These are phyloP conservation scores for Paracorniculantispora psalliotae DNA, from an alignment of 2,329 filamentous ascomycete genomes.

Conservation along the genomic window DNA sequence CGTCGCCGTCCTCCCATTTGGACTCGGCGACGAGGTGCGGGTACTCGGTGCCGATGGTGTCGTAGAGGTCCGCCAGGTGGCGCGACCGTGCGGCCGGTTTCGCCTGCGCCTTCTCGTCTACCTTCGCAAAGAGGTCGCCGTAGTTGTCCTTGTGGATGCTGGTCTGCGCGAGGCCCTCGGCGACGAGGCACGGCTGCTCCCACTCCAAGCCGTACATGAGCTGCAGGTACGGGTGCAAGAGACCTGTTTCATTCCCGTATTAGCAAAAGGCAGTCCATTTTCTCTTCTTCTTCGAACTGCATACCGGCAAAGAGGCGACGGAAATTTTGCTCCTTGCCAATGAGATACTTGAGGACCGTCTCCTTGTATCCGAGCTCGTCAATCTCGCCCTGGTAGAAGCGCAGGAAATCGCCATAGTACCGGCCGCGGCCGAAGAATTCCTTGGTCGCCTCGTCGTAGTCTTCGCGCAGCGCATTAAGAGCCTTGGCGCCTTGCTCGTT, in stretches of 20 bases:
- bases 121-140: slow-evolving; percentile 45
- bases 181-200: slow-evolving; percentile 72
- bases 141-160: slow-evolving; percentile 62
- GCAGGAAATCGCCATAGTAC: slow-evolving; percentile 68
- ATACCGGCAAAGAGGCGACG: slow-evolving; percentile 60
- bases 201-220: slow-evolving; percentile 83
- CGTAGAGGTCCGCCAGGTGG: slow-evolving; percentile 54
- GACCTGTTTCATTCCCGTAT: slow-evolving; percentile 40
- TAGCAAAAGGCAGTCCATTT: background rate
- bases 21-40: slow-evolving; percentile 51
- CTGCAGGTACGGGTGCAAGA: slow-evolving; percentile 79
- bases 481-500: slow-evolving; percentile 43
- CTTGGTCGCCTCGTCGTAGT: slow-evolving; percentile 49
- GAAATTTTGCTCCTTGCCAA: slow-evolving; percentile 58
- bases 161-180: slow-evolving; percentile 72
- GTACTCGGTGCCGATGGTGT: slow-evolving; percentile 48
- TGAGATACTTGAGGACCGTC: slow-evolving; percentile 62
- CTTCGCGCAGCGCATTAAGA: slow-evolving; percentile 48
- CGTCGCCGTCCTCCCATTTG: slow-evolving; percentile 53
- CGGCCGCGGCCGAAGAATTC: slow-evolving; percentile 55
- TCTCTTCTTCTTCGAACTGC: slow-evolving; percentile 13
- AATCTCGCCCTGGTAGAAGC: slow-evolving; percentile 73
- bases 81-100: slow-evolving; percentile 20
- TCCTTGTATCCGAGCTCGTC: slow-evolving; percentile 53
- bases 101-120: slow-evolving; percentile 41